Percentiles rank a stretch among this genome's conserved stretches.
These are phyloP conservation scores for Tulasnella sp. DNA, from an alignment of 768 basidiomycete genomes.

Conservation along the genomic window DNA sequence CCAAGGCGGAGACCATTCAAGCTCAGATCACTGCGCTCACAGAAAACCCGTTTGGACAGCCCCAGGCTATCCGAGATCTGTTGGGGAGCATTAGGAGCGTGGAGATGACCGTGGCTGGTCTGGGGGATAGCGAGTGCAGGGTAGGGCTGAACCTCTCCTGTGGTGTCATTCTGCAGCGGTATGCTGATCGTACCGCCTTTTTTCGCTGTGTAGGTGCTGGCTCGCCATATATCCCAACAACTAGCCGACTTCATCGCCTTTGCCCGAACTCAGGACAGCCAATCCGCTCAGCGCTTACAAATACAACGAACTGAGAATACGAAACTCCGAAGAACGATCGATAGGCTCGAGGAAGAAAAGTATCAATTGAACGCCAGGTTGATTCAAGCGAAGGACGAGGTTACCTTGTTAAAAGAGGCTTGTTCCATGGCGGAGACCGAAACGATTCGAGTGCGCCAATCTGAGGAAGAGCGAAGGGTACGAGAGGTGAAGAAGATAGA, in stretches of 20 bases:
- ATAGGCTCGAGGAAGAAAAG: neutral
- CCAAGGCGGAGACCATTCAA: neutral
- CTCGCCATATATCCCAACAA: slow-evolving; percentile 1
- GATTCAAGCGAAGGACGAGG: neutral
- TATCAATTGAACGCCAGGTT: neutral
- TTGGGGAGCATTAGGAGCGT: neutral
- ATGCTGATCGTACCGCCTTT: neutral
- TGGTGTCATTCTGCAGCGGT: no score
- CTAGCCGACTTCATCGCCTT: neutral
- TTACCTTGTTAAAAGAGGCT: neutral
- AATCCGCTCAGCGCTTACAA: neutral
- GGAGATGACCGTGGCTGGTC: neutral
- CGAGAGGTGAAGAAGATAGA: neutral
- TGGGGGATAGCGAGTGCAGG: neutral
- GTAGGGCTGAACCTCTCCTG: neutral
- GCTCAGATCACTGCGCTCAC: neutral
- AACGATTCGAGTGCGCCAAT: neutral
- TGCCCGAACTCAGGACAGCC: neutral
- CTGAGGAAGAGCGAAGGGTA: neutral
- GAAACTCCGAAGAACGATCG: neutral
- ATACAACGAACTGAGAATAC: neutral
- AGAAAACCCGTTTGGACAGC: neutral
- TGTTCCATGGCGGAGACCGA: neutral
- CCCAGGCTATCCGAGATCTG: neutral
- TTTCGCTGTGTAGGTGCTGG: neutral